Base-by-base conservation (phyloP, 1,139 yeast species). In the Kurtzmaniella natalensis region DNA sequence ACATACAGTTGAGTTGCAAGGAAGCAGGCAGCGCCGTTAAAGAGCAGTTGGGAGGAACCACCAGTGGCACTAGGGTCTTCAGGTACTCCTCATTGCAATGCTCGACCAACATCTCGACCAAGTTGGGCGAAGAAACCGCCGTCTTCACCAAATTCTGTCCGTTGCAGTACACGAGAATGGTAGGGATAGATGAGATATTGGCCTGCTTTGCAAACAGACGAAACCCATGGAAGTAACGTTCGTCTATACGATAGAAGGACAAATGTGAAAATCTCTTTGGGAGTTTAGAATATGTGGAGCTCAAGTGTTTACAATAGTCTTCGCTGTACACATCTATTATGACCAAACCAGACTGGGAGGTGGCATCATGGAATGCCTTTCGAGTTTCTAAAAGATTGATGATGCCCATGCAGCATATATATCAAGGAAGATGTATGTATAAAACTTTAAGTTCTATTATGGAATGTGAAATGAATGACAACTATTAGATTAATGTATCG, bases 81-180 rank as follows among this genome's bases (percentile, higher is more conserved):
- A 33, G 36, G 15, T 29, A 33, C 17, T 33, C 36, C 13, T 33
- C 36, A 19, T 26, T 19, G 21, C 36, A 33, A 18, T 33, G 36
- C 19, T 33, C 36, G 8, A 33, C 31, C 24, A 33, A 27, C 21
- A 33, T 22, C 25, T 30, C 31, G 5, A 30, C 36, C 15, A 33
- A 19, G 4, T 11, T 8, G 4, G 36, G 36, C n/a, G 33, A 26
- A 17, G 27, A 29, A 7, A 33, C 30, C 4, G 25, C 26, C 10
- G 33, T 33, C 30, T 33, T 33, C 17, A 33, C 36, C 21, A 33
- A 24, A 21, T 18, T 30, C 14, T 30, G 33, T 10, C 36, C 36
- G 14, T 30, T 26, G 8, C 17, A 26, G 24, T 29, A 33, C 18
- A 33, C 36, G 14, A 33, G 27, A n/a, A 33, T 20, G 13, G 36